Evolutionary conservation across 2,329 filamentous ascomycete species (phyloP), one percentile per base, ranked within the genome.

Genomic region (Colletotrichum gloeosporioides): DNA sequence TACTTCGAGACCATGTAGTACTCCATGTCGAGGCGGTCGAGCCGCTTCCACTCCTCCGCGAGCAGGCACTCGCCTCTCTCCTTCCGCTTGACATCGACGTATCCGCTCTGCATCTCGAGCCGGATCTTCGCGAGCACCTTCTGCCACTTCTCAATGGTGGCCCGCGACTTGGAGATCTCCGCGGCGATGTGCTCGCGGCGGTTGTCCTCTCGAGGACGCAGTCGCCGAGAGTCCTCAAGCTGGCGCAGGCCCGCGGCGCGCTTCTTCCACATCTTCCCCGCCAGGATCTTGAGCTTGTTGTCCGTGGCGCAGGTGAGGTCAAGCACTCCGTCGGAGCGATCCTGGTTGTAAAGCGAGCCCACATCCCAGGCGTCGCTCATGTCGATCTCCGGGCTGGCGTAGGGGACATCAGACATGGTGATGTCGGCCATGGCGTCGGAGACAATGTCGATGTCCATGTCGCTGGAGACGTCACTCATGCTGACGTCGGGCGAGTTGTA

Each of bases 141-240:
- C 18, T 22, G 18, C 39, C 39, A 49, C 3, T 12, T 49, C 39
- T 49, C 39, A n/a, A 49, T n/a, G 18, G 39, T 49, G 9, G 1
- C 39, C 39, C 39, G 9, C 18, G 18, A 49, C 9, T 49, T n/a
- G 39, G 9, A 49, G 9, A 49, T 53, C 12, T 25, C 44, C 12
- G n/a, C 44, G 44, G n/a, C 44, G n/a, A 22, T 25, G n/a, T 22
- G 44, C 44, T 22, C n/a, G n/a, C 44, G 44, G 12, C 6, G 4
- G 44, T 13, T 5, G 44, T 12, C 39, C n/a, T 53, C n/a, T 53
- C 44, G n/a, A 53, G n/a, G 4, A 18, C 8, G 36, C 39, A n/a
- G 0, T 8, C 2, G n/a, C 2, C 12, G 44, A 53, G n/a, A 3
- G 25, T 2, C 55, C 8, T 59, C 22, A 2, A 31, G 29, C 27